Conservation (phyloP, 2,329 filamentous ascomycete genomes). For the Aspergillus transmontanensis region DNA sequence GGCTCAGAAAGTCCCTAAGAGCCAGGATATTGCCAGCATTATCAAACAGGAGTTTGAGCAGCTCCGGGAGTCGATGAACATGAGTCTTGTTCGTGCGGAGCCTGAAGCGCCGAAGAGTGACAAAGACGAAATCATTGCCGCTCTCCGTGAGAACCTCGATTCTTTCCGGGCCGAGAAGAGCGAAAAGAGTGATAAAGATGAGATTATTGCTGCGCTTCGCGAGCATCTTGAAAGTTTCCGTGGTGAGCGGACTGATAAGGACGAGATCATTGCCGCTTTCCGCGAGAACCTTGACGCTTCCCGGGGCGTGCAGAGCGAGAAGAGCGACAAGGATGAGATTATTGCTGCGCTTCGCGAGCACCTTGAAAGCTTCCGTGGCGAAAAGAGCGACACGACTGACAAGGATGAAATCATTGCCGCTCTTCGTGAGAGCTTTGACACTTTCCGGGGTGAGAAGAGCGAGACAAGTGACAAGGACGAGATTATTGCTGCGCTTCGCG, state of each 20-base stretch:
- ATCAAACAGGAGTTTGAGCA: conserved; percentile 64
- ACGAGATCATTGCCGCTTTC: not conserved
- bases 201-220: conserved; percentile 70
- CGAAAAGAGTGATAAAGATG: conserved; percentile 50
- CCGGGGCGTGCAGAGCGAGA: conserved; percentile 49
- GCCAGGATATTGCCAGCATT: conserved; percentile 40
- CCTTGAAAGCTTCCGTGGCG: conserved; percentile 21
- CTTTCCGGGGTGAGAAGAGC: conserved; percentile 29
- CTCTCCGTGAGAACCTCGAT: conserved; percentile 47
- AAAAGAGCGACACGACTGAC: conserved; percentile 31
- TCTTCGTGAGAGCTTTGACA: conserved; percentile 54
- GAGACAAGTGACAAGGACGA: conserved; percentile 58
- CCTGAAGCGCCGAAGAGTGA: conserved; percentile 42
- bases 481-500: conserved; percentile 61
- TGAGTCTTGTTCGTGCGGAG: conserved; percentile 38
- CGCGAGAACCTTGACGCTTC: conserved; percentile 46
- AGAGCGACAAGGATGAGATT: conserved; percentile 61
- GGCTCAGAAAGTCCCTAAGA: conserved; percentile 31
- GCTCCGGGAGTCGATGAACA: conserved; percentile 54
- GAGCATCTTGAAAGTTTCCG: conserved; percentile 39
- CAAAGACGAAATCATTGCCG: conserved; percentile 67
- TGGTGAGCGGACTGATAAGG: conserved; percentile 28
- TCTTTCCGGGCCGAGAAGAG: conserved; percentile 51
- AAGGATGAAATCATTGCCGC: conserved; percentile 72
- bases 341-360: conserved; percentile 66